Conservation (phyloP, 306 rosid genomes). For the Psophocarpus tetragonolobus region DNA sequence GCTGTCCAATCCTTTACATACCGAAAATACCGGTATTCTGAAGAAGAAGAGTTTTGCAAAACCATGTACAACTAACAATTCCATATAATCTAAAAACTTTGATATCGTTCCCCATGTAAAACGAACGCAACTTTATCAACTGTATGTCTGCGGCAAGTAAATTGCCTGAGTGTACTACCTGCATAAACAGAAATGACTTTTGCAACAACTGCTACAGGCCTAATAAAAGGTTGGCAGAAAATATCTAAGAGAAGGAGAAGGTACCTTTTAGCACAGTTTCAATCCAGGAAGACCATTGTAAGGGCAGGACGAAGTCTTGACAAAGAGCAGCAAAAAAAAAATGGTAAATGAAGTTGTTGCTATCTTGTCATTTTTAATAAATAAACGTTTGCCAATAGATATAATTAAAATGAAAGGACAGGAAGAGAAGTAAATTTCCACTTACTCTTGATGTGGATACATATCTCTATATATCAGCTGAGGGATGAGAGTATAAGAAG, state of each 20-base stretch:
- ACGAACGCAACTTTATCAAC: not conserved
- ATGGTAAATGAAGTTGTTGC: no score
- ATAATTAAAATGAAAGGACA: no score
- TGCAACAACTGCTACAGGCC: not conserved
- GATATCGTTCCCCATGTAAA: not conserved
- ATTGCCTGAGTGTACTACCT: slow-evolving; percentile 62
- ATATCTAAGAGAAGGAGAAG: not conserved
- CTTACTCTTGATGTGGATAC: no score
- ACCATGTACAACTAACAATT: not conserved
- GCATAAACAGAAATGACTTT: slow-evolving; percentile 22
- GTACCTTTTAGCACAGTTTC: slow-evolving; percentile 83
- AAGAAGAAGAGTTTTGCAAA: not conserved
- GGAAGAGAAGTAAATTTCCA: no score
- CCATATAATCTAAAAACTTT: not conserved
- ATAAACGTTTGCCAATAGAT: no score
- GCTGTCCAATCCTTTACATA: not conserved
- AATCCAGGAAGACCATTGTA: not conserved
- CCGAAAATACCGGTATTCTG: not conserved
- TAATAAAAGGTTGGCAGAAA: not conserved
- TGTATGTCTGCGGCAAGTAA: slow-evolving; percentile 74
- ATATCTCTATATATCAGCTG: no score
- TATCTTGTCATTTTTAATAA: no score
- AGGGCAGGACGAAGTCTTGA: not conserved
- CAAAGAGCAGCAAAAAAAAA: not conserved
- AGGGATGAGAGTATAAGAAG: no score